Evolutionary conservation across 164 flowering plant species (phyloP).

Genomic region (Berberis thunbergii): DNA sequence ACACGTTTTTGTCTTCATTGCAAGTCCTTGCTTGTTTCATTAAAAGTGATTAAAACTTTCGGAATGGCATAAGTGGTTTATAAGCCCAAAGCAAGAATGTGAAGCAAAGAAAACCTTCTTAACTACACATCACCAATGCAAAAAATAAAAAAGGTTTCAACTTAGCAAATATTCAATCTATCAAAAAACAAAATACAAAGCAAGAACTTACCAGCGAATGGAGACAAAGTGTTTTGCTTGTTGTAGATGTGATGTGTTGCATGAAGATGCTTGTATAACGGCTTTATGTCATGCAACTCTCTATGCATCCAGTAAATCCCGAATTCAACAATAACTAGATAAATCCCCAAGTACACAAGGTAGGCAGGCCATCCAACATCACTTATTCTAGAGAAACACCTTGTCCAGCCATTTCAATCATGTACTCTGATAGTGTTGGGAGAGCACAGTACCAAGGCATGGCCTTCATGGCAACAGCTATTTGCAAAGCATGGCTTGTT

Average conservation of each 20-base stretch:
- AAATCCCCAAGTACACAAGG: constrained; percentile 29
- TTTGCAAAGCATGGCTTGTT: constrained; percentile 80
- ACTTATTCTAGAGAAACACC: constrained; percentile 54
- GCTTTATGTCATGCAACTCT: constrained; percentile 92
- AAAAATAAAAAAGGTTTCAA: neutral
- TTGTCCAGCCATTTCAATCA: constrained; percentile 93
- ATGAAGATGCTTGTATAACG: constrained; percentile 89
- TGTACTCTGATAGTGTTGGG: constrained; percentile 79
- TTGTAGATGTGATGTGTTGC: constrained; percentile 97
- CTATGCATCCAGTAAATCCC: constrained; percentile 96
- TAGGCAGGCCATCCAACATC: constrained; percentile 65
- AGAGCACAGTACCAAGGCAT: constrained; percentile 83
- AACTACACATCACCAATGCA: neutral
- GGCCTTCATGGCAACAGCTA: constrained; percentile 88
- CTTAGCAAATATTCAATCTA: neutral
- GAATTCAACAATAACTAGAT: constrained; percentile 76
- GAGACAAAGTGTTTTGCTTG: constrained; percentile 92
- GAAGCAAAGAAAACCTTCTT: too few relatives aligned
- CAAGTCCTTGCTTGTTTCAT: too few relatives aligned
- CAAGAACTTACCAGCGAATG: constrained; percentile 77
- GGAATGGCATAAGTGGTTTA: too few relatives aligned
- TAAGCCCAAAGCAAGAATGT: too few relatives aligned
- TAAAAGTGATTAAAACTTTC: too few relatives aligned
- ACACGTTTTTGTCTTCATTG: too few relatives aligned
- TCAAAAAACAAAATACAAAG: neutral